Base-by-base conservation (phyloP, 306 rosid species). In the Gastrolobium villosum region DNA sequence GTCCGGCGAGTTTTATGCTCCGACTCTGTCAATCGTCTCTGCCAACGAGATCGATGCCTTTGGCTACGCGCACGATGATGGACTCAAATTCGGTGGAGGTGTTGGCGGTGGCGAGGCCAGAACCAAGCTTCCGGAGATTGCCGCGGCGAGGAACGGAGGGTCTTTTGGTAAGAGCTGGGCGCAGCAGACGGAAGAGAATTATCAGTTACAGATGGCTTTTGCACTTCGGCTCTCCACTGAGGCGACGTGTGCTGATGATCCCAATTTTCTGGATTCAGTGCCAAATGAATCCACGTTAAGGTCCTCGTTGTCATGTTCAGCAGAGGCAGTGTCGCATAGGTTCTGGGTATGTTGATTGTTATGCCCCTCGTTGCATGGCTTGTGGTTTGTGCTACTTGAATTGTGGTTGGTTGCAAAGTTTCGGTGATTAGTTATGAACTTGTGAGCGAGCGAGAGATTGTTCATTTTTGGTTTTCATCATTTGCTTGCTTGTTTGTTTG, bases 151-250 rank as follows among this genome's bases (percentile, higher is more conserved):
- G 35, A 54, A 67, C 2, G 86, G 83, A 1, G 88, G 90, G 3
- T 86, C 91, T 0, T 84, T 40, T 0, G 76, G 88, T 67, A 92
- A 89, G 91, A 90, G 94, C 85, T 92, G 96, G 97, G 97, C 96
- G 64, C 97, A 89, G 88, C 97, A 92, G 82, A 90, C 92, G 48
- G 94, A 90, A 88, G 97, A 92, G 92, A 87, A 94, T 74, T 92
- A 92, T 80, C 97, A 89, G 67, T 81, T 92, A 57, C 97, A 92
- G 89, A 49, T 86, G 72, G 96, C 96, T 65, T 72, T 92, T 86
- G 97, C 97, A 41, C 84, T 92, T 46, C 82, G 97, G 76, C 85
- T 92, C 44, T 87, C 94, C 0, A 89, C 90, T 1, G 93, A 87
- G 48, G 97, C 97, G 4, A 87, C 94, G 0, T 87, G 97, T 53